phyloP scores from a whole-genome alignment of 2,329 filamentous ascomycete genomes.

The Colletotrichum camelliae region DNA sequence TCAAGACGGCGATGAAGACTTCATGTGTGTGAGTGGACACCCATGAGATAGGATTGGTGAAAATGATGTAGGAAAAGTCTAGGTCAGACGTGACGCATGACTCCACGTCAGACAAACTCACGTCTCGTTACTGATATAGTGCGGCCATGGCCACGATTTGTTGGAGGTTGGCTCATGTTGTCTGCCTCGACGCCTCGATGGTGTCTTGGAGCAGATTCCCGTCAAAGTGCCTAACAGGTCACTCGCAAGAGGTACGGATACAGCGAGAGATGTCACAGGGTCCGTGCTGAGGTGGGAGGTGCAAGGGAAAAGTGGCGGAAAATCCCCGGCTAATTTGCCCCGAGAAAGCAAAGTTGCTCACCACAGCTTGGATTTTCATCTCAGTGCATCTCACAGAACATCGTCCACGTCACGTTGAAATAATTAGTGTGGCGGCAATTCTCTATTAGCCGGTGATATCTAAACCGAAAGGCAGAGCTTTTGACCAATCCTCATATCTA shows the following conservation, averaged over 20 bases:
- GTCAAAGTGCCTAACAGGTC: not conserved
- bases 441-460: conserved; percentile 22
- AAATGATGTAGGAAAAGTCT: not conserved
- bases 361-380: accelerated
- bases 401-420: not conserved
- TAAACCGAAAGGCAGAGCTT: conserved; percentile 23
- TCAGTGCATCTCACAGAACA: not conserved
- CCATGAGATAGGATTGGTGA: not conserved
- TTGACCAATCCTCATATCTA: conserved; percentile 19
- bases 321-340: not conserved
- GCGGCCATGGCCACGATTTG: conserved; percentile 15
- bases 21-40: not conserved
- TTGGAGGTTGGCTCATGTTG: conserved; percentile 7
- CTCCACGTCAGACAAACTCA: not conserved
- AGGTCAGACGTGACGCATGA: not conserved
- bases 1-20: not conserved
- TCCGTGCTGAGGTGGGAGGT: not conserved
- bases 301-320: not conserved
- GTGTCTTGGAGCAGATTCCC: not conserved
- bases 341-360: accelerated
- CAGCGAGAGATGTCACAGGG: not conserved
- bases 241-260: not conserved
- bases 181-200: not conserved
- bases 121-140: conserved; percentile 19
- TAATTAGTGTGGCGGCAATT: not conserved